phyloP scores from a whole-genome alignment of 768 basidiomycete species.

The Agrocybe pediades region DNA sequence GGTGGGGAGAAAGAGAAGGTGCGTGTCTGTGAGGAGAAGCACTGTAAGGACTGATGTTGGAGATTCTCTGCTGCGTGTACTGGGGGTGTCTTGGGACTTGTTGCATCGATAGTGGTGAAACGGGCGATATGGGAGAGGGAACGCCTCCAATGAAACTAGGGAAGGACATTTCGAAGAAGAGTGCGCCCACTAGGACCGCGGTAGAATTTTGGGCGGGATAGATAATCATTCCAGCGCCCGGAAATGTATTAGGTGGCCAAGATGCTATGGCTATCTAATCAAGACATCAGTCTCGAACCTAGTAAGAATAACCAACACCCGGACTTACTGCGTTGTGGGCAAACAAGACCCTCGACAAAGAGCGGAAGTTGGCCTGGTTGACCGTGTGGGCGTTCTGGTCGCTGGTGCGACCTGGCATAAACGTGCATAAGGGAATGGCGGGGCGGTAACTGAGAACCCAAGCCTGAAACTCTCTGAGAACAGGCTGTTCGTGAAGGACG shows the following conservation, averaged over 20 bases:
- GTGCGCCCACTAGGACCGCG: slow-evolving; percentile 50
- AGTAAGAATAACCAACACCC: not conserved
- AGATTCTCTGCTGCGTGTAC: slow-evolving; percentile 29
- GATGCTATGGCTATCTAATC: slow-evolving; percentile 50
- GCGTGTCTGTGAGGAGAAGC: slow-evolving; percentile 33
- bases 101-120: slow-evolving; percentile 30
- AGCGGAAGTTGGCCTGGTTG: slow-evolving; percentile 57
- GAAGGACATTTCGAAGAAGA: slow-evolving; percentile 49
- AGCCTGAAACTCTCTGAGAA: slow-evolving; percentile 47
- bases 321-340: slow-evolving; percentile 53
- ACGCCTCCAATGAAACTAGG: slow-evolving; percentile 43
- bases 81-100: slow-evolving; percentile 24
- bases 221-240: slow-evolving; percentile 54
- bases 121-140: slow-evolving; percentile 29
- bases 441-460: slow-evolving; percentile 52
- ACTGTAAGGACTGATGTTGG: slow-evolving; percentile 30
- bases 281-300: not conserved
- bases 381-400: slow-evolving; percentile 48
- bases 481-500: slow-evolving; percentile 41
- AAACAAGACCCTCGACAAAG: slow-evolving; percentile 51
- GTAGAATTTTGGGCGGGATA: slow-evolving; percentile 54
- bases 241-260: slow-evolving; percentile 49
- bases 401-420: slow-evolving; percentile 62
- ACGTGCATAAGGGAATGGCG: slow-evolving; percentile 55
- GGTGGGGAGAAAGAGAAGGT: slow-evolving; percentile 37